These are phyloP conservation scores for Syncephalastrum monosporum DNA, from an alignment of 371 early-diverging fungal genomes.

Conservation along the genomic window DNA sequence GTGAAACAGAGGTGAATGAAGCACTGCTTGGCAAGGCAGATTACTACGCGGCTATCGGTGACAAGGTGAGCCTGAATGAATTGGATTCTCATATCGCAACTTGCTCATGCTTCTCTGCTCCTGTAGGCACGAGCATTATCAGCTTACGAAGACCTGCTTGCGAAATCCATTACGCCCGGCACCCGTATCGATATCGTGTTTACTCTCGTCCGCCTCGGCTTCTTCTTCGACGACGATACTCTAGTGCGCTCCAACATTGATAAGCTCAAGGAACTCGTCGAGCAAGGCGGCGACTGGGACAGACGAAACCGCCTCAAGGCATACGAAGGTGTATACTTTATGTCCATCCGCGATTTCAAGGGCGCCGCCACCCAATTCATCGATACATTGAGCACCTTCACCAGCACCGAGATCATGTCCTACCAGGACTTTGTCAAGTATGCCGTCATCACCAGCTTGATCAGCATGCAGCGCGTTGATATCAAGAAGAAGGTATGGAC, in stretches of 20 bases:
- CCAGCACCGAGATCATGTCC: slow-evolving; percentile 96
- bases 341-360: slow-evolving; percentile 96
- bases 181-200: slow-evolving; percentile 92
- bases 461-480: slow-evolving; percentile 90
- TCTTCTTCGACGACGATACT: slow-evolving; percentile 86
- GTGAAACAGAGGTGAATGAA: slow-evolving; percentile 94
- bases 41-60: slow-evolving; percentile 91
- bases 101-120: background rate
- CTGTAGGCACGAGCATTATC: slow-evolving; percentile 80
- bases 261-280: slow-evolving; percentile 84
- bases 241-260: slow-evolving; percentile 80
- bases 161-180: slow-evolving; percentile 89
- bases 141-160: slow-evolving; percentile 79
- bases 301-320: slow-evolving; percentile 98
- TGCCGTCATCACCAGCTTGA: slow-evolving; percentile 85
- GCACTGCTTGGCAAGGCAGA: slow-evolving; percentile 90
- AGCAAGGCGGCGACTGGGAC: slow-evolving; percentile 99
- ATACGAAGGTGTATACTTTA: slow-evolving; percentile 92
- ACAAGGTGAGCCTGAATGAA: slow-evolving; percentile 64
- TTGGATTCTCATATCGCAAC: background rate
- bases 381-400: slow-evolving; percentile 97
- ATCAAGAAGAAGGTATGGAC: slow-evolving; percentile 84
- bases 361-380: slow-evolving; percentile 87
- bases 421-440: slow-evolving; percentile 97
- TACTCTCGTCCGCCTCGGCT: slow-evolving; percentile 90